These are phyloP conservation scores for Diplosphaera chodatii DNA, from an alignment of 139 green algal species.

Conservation along the genomic window DNA sequence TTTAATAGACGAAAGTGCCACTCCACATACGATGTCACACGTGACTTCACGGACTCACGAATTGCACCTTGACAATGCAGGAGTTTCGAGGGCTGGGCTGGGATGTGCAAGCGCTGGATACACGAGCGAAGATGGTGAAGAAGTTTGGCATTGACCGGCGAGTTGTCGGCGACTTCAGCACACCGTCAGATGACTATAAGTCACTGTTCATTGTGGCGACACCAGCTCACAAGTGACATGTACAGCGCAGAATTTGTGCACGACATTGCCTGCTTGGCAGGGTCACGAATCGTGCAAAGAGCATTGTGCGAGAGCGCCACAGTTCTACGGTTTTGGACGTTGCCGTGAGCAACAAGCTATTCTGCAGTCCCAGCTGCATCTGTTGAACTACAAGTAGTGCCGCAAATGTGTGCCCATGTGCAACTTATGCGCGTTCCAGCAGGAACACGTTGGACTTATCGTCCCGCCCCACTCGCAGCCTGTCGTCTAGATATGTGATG, in stretches of 20 bases:
- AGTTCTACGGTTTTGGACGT: too few relatives aligned
- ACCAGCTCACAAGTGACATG: background rate
- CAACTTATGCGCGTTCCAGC: constrained; percentile 18
- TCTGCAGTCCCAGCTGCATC: too few relatives aligned
- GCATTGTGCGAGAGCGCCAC: too few relatives aligned
- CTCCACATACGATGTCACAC: too few relatives aligned
- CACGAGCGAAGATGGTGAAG: background rate
- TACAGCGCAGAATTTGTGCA: background rate
- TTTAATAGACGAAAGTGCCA: too few relatives aligned
- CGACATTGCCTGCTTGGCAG: too few relatives aligned
- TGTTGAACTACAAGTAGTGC: too few relatives aligned
- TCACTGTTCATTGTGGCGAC: background rate
- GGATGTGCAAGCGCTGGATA: background rate
- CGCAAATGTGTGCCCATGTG: too few relatives aligned
- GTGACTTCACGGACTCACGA: too few relatives aligned
- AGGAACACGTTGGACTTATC: constrained; percentile 75
- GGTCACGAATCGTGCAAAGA: too few relatives aligned
- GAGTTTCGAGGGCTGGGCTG: background rate
- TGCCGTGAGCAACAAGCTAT: too few relatives aligned
- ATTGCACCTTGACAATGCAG: background rate
- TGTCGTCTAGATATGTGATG: constrained; percentile 76
- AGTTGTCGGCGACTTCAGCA: background rate
- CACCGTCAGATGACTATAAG: background rate
- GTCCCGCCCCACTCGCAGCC: constrained; percentile 51
- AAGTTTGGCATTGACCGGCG: background rate